These are phyloP conservation scores for Phoma sp. DNA, from an alignment of 2,329 filamentous ascomycete genomes.

Conservation along the genomic window DNA sequence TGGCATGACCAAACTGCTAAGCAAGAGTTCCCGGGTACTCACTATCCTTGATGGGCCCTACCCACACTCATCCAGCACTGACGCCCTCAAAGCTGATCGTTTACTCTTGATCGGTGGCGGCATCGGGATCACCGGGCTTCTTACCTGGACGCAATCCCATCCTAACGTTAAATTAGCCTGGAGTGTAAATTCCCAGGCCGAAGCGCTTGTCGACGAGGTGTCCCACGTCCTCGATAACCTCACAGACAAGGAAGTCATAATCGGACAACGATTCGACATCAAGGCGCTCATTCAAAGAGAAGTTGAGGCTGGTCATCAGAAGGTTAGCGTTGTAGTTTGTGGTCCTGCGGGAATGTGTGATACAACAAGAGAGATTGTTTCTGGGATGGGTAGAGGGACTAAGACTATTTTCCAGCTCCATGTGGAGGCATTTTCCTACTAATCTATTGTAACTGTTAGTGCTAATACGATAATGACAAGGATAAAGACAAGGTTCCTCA, in stretches of 20 bases:
- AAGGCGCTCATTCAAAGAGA: not conserved
- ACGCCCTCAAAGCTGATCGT: not conserved
- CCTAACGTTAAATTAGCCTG: not conserved
- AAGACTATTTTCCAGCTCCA: not conserved
- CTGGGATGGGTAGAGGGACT: not conserved
- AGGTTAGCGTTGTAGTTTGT: not conserved
- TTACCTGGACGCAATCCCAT: not conserved
- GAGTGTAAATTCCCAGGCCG: not conserved
- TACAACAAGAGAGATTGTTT: not conserved
- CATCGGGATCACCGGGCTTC: not conserved
- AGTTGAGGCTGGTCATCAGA: not conserved
- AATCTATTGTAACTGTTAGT: too few species aligned
- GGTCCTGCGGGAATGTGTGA: not conserved
- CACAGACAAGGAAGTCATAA: not conserved
- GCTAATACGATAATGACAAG: too few species aligned
- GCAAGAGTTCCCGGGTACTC: not conserved
- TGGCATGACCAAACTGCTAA: not conserved
- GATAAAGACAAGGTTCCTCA: too few species aligned
- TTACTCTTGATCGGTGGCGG: not conserved
- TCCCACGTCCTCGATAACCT: not conserved
- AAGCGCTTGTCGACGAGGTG: not conserved
- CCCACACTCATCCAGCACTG: not conserved
- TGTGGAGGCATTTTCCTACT: not conserved
- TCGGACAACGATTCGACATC: not conserved
- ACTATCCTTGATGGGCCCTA: not conserved